phyloP scores from a whole-genome alignment of 164 flowering plant genomes.

The Houttuynia cordata region DNA sequence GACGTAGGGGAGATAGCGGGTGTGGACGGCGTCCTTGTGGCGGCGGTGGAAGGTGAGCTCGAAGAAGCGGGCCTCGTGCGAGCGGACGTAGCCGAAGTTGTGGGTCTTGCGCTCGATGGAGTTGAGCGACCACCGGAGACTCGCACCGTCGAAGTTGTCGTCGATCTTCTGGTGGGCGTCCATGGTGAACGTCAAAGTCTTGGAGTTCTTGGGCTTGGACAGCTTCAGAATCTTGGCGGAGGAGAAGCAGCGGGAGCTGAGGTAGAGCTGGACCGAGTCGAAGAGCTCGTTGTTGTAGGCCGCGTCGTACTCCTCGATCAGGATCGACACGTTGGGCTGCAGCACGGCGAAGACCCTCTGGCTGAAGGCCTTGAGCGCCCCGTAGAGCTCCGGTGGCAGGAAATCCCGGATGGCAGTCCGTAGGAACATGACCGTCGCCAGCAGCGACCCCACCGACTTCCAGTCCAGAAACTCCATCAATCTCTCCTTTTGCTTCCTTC shows the following conservation, averaged over 20 bases:
- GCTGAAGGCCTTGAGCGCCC: constrained; percentile 8
- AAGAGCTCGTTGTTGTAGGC: constrained; percentile 18
- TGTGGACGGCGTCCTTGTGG: constrained; percentile 8
- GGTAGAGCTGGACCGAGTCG: constrained; percentile 17
- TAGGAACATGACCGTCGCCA: constrained; percentile 20
- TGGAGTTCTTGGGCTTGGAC: constrained; percentile 18
- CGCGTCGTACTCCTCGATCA: constrained; percentile 20
- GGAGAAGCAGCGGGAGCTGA: constrained; percentile 17
- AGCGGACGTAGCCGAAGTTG: background rate
- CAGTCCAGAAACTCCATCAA: constrained; percentile 14
- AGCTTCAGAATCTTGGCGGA: constrained; percentile 15
- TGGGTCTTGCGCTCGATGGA: constrained; percentile 12
- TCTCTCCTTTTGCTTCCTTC: too few relatives aligned
- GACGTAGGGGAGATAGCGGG: constrained; percentile 17
- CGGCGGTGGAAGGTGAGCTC: constrained; percentile 15
- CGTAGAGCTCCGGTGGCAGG: constrained; percentile 17
- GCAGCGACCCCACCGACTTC: constrained; percentile 20
- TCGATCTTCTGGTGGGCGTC: constrained; percentile 13
- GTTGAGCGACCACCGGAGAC: constrained; percentile 14
- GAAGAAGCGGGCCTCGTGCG: constrained; percentile 11
- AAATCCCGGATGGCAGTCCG: constrained; percentile 14
- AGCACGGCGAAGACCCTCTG: constrained; percentile 6
- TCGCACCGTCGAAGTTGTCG: constrained; percentile 13
- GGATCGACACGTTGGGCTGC: constrained; percentile 9
- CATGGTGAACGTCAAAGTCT: constrained; percentile 13